phyloP scores from a whole-genome alignment of 768 basidiomycete genomes.

The Suillus decipiens region DNA sequence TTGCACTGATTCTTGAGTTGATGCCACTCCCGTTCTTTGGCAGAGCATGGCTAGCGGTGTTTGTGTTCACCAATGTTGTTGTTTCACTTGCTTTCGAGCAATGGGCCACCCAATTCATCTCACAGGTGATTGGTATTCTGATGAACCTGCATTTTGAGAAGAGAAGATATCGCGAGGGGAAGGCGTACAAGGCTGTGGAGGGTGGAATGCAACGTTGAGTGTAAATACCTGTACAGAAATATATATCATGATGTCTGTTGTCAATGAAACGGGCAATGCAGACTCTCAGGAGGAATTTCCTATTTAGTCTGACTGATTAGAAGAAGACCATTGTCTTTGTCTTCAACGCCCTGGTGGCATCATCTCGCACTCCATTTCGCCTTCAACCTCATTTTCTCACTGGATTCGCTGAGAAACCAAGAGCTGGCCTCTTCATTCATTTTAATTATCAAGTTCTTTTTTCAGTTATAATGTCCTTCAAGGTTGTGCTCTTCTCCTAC shows the following conservation, averaged over 20 bases:
- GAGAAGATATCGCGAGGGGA: conserved; percentile 60
- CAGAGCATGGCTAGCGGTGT: conserved; percentile 66
- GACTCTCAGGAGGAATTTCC: background rate
- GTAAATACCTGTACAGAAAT: conserved; percentile 4
- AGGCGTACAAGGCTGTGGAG: conserved; percentile 85
- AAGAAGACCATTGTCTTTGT: conserved; percentile 4
- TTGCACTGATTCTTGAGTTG: conserved; percentile 70
- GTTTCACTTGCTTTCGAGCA: conserved; percentile 76
- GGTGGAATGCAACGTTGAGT: conserved; percentile 54
- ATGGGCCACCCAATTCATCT: conserved; percentile 64
- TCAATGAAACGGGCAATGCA: conserved; percentile 3
- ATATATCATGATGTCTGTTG: conserved; percentile 3
- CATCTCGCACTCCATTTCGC: conserved; percentile 12
- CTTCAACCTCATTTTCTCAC: conserved; percentile 23
- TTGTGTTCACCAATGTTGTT: conserved; percentile 68
- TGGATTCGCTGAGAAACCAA: conserved; percentile 24
- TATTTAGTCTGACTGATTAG: background rate
- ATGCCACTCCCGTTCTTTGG: conserved; percentile 72
- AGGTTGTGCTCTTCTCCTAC: conserved; percentile 23
- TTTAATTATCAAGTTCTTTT: conserved; percentile 14
- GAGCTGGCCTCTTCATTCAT: conserved; percentile 43
- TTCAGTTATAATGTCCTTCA: conserved; percentile 25
- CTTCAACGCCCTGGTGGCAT: conserved; percentile 37
- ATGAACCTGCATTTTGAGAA: conserved; percentile 42
- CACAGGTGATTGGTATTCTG: conserved; percentile 52